These are phyloP conservation scores for Pelargonium citronellum DNA, from an alignment of 441 rosid species.

Conservation along the genomic window DNA sequence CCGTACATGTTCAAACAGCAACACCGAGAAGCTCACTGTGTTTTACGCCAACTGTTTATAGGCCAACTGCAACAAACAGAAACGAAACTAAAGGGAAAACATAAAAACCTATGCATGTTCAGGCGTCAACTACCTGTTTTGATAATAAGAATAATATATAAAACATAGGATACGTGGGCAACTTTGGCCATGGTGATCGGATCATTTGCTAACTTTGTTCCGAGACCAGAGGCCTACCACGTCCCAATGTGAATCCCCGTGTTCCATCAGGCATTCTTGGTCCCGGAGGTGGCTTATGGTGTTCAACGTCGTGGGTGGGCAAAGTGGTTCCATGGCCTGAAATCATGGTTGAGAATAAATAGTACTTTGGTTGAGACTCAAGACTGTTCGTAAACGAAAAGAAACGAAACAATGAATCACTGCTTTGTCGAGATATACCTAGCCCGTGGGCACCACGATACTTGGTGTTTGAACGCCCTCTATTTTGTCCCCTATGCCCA, in stretches of 20 bases:
- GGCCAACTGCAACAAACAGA: too few species aligned
- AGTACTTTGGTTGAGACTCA: not conserved
- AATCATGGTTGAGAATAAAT: not conserved
- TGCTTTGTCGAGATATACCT: slow-evolving; percentile 24
- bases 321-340: slow-evolving; percentile 62
- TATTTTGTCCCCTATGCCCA: slow-evolving; percentile 45
- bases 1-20: too few species aligned
- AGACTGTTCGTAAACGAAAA: not conserved
- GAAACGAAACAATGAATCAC: not conserved
- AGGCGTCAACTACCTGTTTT: too few species aligned
- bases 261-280: slow-evolving; percentile 98
- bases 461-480: slow-evolving; percentile 41
- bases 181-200: slow-evolving; percentile 7
- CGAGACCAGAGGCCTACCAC: slow-evolving; percentile 49
- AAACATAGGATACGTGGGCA: not conserved
- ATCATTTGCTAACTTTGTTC: slow-evolving; percentile 21
- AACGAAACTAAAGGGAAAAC: too few species aligned
- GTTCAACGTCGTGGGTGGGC: slow-evolving; percentile 39
- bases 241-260: slow-evolving; percentile 86
- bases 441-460: slow-evolving; percentile 40
- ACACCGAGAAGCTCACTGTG: too few species aligned
- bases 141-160: too few species aligned
- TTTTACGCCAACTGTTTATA: too few species aligned
- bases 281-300: slow-evolving; percentile 78
- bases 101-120: too few species aligned